Evolutionary conservation across 768 basidiomycete species (phyloP).

Genomic region (Tulasnella sp.): DNA sequence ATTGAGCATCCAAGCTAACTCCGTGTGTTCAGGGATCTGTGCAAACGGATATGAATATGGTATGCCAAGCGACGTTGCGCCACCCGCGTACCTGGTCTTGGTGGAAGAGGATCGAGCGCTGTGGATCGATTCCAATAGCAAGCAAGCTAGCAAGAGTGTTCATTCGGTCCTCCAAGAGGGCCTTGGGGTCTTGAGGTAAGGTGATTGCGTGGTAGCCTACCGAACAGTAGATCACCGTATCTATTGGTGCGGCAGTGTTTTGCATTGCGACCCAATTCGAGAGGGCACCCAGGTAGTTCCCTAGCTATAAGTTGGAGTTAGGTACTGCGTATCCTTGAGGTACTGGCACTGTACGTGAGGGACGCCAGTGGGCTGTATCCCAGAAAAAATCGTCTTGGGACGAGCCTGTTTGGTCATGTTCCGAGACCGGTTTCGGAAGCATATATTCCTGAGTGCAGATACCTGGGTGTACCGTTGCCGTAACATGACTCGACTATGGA

Average conservation of each 20-base stretch:
- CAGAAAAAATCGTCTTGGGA: conserved; percentile 53
- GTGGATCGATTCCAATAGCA: conserved; percentile 73
- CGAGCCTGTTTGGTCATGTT: too few species aligned
- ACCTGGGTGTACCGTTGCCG: too few species aligned
- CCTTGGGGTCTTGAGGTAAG: conserved; percentile 67
- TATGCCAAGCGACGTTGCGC: neutral
- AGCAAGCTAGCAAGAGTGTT: conserved; percentile 64
- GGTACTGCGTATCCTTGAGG: neutral
- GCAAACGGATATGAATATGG: neutral
- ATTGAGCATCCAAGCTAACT: conserved; percentile 81
- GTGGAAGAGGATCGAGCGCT: conserved; percentile 62
- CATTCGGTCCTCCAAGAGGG: conserved; percentile 46
- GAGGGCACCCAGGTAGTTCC: conserved; percentile 86
- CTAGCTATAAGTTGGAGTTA: conserved; percentile 42
- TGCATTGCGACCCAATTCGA: conserved; percentile 82
- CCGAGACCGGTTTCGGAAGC: too few species aligned
- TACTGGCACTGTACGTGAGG: conserved; percentile 52
- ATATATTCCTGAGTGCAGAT: too few species aligned
- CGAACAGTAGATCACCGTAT: conserved; percentile 68
- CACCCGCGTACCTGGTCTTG: conserved; percentile 65
- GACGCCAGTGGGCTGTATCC: conserved; percentile 87
- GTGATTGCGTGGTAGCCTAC: conserved; percentile 94
- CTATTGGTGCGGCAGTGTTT: conserved; percentile 40
- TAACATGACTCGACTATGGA: too few species aligned
- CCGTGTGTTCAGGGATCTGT: conserved; percentile 73